A percentile compares a stretch with the other conserved stretches of the same genome.
phyloP scores from a whole-genome alignment of 139 green algal species.

The Diplosphaera chodatii region DNA sequence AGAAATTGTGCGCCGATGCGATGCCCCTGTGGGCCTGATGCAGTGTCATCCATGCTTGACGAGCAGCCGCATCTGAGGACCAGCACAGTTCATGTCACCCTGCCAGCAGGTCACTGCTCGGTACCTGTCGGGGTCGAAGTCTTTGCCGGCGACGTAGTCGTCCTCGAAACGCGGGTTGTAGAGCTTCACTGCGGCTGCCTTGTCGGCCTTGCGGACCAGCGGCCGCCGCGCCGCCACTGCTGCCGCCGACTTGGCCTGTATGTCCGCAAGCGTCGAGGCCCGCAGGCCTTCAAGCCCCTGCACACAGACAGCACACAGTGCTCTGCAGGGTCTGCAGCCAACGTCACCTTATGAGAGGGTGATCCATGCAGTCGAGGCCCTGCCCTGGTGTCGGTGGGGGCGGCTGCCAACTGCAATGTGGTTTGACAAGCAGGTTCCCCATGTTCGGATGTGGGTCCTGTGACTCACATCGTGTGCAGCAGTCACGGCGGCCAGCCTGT shows the following conservation, averaged over 20 bases:
- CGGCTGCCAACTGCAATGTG: no score
- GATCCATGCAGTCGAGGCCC: no score
- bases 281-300: conserved; percentile 11
- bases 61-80: no score
- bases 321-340: no score
- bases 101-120: no score
- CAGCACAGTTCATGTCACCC: no score
- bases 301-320: not conserved
- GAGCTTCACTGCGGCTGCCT: conserved; percentile 25
- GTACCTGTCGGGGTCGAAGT: conserved; percentile 77
- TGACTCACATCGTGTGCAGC: not conserved
- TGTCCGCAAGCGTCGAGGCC: conserved; percentile 27
- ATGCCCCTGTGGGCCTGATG: no score
- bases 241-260: conserved; percentile 5
- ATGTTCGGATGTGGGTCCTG: conserved; percentile 3
- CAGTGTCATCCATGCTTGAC: no score
- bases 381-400: no score
- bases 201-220: conserved; percentile 9
- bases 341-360: no score
- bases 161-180: conserved; percentile 92
- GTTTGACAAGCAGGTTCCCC: no score
- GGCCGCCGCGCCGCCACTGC: conserved; percentile 11
- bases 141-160: conserved; percentile 51
- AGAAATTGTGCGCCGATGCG: no score
- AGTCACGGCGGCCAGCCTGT: conserved; percentile 8